phyloP scores from a whole-genome alignment of 305 asterid species.

The Fraxinus albicans region DNA sequence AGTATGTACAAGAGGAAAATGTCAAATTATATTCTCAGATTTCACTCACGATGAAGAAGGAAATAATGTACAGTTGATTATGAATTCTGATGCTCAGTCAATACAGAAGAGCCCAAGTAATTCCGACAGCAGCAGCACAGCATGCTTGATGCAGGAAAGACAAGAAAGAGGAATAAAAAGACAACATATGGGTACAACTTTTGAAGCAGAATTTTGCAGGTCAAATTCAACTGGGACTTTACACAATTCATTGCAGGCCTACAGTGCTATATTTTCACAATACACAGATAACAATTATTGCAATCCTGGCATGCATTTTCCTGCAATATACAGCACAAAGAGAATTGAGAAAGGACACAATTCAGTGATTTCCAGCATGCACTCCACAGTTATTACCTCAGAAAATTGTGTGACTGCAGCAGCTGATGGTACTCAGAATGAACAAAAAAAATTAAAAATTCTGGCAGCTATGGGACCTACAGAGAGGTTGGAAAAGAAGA shows the following conservation, averaged over 20 bases:
- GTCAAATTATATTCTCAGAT: conserved; percentile 70
- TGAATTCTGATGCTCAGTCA: conserved; percentile 27
- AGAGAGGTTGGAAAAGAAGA: conserved; percentile 46
- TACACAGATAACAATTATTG: conserved; percentile 29
- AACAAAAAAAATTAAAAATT: conserved; percentile 30
- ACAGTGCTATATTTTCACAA: conserved; percentile 32
- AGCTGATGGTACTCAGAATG: conserved; percentile 32
- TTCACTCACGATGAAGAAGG: conserved; percentile 69
- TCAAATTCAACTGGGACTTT: conserved; percentile 40
- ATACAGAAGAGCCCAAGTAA: conserved; percentile 35
- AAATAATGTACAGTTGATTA: conserved; percentile 33
- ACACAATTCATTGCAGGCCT: conserved; percentile 54
- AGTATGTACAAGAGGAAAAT: conserved; percentile 54
- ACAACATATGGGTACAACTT: conserved; percentile 28
- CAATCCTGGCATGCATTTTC: conserved; percentile 50
- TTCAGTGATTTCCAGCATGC: conserved; percentile 37
- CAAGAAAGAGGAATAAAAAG: conserved; percentile 51
- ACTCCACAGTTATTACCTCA: conserved; percentile 26
- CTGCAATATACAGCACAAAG: conserved; percentile 61
- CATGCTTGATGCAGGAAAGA: conserved; percentile 46
- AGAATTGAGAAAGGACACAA: conserved; percentile 55
- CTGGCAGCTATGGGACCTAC: conserved; percentile 52
- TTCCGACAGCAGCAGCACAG: conserved; percentile 46
- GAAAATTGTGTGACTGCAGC: conserved; percentile 20
- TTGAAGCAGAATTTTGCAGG: conserved; percentile 43